These are phyloP conservation scores for Mycena polygramma DNA, from an alignment of 768 basidiomycete genomes.

Conservation along the genomic window DNA sequence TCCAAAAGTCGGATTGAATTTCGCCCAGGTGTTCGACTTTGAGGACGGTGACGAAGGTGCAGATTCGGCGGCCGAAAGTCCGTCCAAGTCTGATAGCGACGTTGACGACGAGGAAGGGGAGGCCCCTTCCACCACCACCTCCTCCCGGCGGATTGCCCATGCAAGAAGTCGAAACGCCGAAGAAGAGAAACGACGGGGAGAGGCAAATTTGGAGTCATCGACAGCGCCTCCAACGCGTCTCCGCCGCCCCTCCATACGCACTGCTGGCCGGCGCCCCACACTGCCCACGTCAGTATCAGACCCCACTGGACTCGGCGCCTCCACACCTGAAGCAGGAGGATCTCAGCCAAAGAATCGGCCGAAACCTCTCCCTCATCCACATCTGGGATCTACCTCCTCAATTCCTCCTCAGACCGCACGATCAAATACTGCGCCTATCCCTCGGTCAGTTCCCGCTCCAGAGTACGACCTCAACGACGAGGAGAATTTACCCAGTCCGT, in stretches of 20 bases:
- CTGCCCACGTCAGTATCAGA: slow-evolving; percentile 56
- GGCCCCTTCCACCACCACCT: neutral
- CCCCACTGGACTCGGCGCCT: slow-evolving; percentile 45
- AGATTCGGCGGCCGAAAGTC: slow-evolving; percentile 42
- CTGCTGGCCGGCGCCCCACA: slow-evolving; percentile 50
- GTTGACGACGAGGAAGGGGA: slow-evolving; percentile 33
- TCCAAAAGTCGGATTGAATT: slow-evolving; percentile 80
- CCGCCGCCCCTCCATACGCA: slow-evolving; percentile 70
- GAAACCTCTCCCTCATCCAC: slow-evolving; percentile 61
- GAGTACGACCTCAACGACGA: slow-evolving; percentile 82
- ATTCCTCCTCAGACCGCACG: slow-evolving; percentile 30
- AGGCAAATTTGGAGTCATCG: slow-evolving; percentile 7
- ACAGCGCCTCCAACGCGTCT: slow-evolving; percentile 60
- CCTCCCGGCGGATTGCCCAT: slow-evolving; percentile 15
- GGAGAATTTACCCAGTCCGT: slow-evolving; percentile 89
- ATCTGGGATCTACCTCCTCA: slow-evolving; percentile 46
- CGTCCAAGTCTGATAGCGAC: slow-evolving; percentile 38
- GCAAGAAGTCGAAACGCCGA: slow-evolving; percentile 14
- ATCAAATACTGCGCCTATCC: slow-evolving; percentile 43
- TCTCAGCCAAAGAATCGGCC: slow-evolving; percentile 43
- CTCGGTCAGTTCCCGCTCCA: slow-evolving; percentile 50
- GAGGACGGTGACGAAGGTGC: slow-evolving; percentile 56
- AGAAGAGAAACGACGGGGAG: no score
- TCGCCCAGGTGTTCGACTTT: slow-evolving; percentile 85
- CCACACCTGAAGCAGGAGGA: slow-evolving; percentile 31